These are phyloP conservation scores for Dipteronia dyeriana DNA, from an alignment of 345 rosid species.

Conservation along the genomic window DNA sequence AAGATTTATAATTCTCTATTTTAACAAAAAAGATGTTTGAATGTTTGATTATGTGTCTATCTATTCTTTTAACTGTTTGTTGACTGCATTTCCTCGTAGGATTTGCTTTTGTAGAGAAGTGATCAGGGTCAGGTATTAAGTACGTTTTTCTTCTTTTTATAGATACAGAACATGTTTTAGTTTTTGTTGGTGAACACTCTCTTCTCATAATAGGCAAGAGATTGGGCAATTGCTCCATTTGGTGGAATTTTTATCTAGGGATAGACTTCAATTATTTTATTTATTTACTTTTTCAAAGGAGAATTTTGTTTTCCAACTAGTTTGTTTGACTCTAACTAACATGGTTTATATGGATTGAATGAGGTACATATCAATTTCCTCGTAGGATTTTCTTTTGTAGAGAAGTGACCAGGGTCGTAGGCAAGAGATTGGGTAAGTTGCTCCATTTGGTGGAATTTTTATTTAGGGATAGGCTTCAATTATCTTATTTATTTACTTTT, in stretches of 20 bases:
- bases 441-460: not conserved
- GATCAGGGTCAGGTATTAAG: too few relatives aligned
- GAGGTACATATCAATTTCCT: too few relatives aligned
- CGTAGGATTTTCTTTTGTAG: too few relatives aligned
- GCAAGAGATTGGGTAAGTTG: not conserved
- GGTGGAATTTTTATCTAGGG: not conserved
- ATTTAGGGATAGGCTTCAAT: not conserved
- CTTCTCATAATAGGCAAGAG: not conserved
- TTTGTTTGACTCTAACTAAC: too few relatives aligned
- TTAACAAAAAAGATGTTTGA: not conserved
- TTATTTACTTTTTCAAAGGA: too few relatives aligned
- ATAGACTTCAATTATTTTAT: not conserved
- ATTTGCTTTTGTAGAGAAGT: not conserved
- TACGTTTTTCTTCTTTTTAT: too few relatives aligned
- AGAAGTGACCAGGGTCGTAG: too few relatives aligned
- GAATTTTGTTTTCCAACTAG: too few relatives aligned
- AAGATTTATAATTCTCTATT: too few relatives aligned
- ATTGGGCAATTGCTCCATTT: not conserved
- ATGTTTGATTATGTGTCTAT: not conserved
- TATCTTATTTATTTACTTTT: too few relatives aligned
- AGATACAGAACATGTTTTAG: not conserved
- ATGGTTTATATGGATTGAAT: too few relatives aligned
- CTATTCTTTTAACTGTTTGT: not conserved
- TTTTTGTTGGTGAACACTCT: not conserved
- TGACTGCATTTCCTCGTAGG: not conserved